Base-by-base conservation (phyloP, 768 basidiomycete species). In the Panellus pusillus region DNA sequence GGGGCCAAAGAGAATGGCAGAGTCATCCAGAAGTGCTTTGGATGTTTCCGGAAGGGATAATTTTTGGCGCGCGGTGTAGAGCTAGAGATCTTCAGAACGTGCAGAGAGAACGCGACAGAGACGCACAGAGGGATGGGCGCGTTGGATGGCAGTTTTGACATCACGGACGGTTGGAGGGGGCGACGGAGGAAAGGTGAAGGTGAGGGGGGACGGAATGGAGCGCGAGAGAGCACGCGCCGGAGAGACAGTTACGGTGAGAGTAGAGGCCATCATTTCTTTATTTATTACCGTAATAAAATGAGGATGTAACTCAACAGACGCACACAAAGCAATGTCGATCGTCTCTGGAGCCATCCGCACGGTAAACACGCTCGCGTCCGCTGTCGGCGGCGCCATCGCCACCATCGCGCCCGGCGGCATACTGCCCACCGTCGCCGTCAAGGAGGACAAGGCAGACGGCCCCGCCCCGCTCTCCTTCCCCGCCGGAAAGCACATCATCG, bases 51-150 rank as follows among this genome's bases (percentile, higher is more conserved):
- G 82, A 4, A 85, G 68, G 1, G 83, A 75, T 12, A 97, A 68
- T 63, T 86, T 87, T 65, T 96, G 94, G 14, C 93, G 81, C 43
- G 83, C 70, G 0, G 78, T 63, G 53, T 83, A 79, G 60, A 95
- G 82, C 93, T 97, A 58, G 18, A 57, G 46, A 49, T 2, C 19
- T 40, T 45, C 31, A 27, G 56, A 18, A 54, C 28, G 13, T 52
- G 32, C 24, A 7, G 20, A 27, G 32, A 51, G 1, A 19, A 9
- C 39, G 27, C 12, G 37, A 15, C 13, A 44, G 12, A 27, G 32
- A 58, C 58, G 47, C 28, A 61, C 59, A 38, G 51, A 50, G 24
- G 59, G 59, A 44, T 53, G 20, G 4, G 55, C 27, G n/a, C 51
- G 41, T 29, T 53, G 52, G n/a, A 61, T 61, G 37, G 59, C 59